These are phyloP conservation scores for Podospora pseudocomata DNA, from an alignment of 495 filamentous ascomycete genomes.

Conservation along the genomic window DNA sequence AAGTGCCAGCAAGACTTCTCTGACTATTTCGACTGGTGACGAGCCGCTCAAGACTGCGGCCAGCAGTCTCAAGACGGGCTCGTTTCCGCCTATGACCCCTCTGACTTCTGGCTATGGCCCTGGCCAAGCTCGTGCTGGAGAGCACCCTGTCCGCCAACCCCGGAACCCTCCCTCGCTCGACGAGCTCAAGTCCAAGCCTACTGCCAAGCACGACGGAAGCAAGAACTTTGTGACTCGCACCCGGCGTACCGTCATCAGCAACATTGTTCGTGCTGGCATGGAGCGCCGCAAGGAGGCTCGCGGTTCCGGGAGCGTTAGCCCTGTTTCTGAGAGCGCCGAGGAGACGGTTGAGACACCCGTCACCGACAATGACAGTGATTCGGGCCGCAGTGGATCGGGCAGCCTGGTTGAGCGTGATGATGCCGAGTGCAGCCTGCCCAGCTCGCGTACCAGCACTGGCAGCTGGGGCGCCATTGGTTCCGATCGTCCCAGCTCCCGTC, in stretches of 20 bases:
- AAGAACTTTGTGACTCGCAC: conserved; percentile 97
- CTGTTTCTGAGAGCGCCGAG: conserved; percentile 77
- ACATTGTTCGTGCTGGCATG: conserved; percentile 82
- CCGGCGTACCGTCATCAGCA: conserved; percentile 86
- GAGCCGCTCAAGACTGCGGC: conserved; percentile 59
- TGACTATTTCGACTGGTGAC: conserved; percentile 51
- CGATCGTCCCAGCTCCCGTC: conserved; percentile 59
- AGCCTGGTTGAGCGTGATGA: conserved; percentile 67
- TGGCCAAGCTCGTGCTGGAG: conserved; percentile 85
- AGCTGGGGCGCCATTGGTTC: conserved; percentile 76
- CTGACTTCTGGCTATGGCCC: conserved; percentile 81
- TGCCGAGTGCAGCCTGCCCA: conserved; percentile 65
- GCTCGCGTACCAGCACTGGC: conserved; percentile 70
- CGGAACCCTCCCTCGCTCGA: conserved; percentile 89
- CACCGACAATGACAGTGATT: conserved; percentile 78
- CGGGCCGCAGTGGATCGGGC: conserved; percentile 71
- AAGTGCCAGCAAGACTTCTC: conserved; percentile 55
- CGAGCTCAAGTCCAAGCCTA: conserved; percentile 85
- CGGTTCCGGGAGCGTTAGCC: conserved; percentile 76
- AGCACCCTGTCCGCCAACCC: conserved; percentile 91
- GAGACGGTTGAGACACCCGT: conserved; percentile 64
- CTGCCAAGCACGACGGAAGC: conserved; percentile 91
- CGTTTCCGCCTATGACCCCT: conserved; percentile 71
- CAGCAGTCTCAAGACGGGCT: conserved; percentile 61
- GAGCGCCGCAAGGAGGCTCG: conserved; percentile 71